Evolutionary conservation across 116 monocot genomes (phyloP), one percentile per base, ranked within the genome.

Genomic region (Cymodocea nodosa): DNA sequence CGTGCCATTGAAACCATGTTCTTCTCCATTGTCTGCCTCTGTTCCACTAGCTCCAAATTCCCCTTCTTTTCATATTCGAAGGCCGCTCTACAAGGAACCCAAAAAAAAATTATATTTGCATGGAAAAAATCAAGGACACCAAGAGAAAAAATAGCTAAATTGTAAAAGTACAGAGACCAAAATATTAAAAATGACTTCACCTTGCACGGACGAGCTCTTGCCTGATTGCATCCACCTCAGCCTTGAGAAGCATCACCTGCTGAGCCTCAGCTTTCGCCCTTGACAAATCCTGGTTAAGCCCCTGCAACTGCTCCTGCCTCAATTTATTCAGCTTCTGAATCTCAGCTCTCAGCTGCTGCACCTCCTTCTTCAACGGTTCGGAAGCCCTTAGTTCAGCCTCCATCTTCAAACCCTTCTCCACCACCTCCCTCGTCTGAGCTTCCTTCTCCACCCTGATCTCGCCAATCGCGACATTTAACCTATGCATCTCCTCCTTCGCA

Each of bases 1-100:
- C 87, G 85, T 57, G 95, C 85, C 95, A 95, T 95, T 9, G 87
- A 82, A 39, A 87, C 76, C 82, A 95, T 69, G 60, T 87, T 90
- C 75, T 90, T 87, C 73, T 95, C 90, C 95, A 95, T 90, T 35
- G 81, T 73, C 64, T 78, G 82, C 74, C 81, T 95, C 69, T 95
- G 95, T 23, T 95, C 95, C 63, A 81, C 64, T 51, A 90, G 68
- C 63, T 90, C 87, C 54, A 71, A 64, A 73, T 90, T 87, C 49
- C 87, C 87, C 63, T 87, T 95, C 70, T 90, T 90, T 81, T 95
- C 95, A 48, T 81, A 85, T 66, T 87, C 95, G 63, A 83, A 73
- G 51, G 85, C 81, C 68, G 70, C 65, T 57, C 95, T 95, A 49
- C 50, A 57, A 61, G 54, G 70, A 61, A 49, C 44, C 4, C 8